A percentile compares a stretch with the other conserved stretches of the same genome.
Evolutionary conservation across 2,329 filamentous ascomycete genomes (phyloP).

Genomic region (Apiospora kogelbergensis): DNA sequence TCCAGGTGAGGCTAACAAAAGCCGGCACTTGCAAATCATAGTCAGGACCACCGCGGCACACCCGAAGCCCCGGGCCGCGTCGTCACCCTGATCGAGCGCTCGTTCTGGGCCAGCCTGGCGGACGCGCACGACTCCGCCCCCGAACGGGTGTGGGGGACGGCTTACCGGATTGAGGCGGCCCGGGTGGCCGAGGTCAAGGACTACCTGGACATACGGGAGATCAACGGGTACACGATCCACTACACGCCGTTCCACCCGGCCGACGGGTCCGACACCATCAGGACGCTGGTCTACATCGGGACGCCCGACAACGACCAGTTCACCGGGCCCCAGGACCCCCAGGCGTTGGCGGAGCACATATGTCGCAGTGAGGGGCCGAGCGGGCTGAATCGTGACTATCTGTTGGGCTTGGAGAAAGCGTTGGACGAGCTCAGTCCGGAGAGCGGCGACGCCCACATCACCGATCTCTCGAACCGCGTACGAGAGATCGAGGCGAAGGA

Average conservation of each 20-base stretch:
- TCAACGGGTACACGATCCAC: conserved; percentile 95
- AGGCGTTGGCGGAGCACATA: conserved; percentile 79
- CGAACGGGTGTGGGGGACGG: conserved; percentile 83
- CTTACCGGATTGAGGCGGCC: conserved; percentile 76
- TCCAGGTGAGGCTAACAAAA: not conserved
- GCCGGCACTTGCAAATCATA: conserved; percentile 36
- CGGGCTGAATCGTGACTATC: conserved; percentile 86
- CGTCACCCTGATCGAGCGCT: conserved; percentile 83
- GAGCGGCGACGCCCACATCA: conserved; percentile 81
- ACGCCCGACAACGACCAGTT: conserved; percentile 94
- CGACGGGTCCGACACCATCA: conserved; percentile 36
- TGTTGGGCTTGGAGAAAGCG: conserved; percentile 76
- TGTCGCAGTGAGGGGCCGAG: conserved; percentile 75
- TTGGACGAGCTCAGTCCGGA: conserved; percentile 71
- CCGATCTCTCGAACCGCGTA: conserved; percentile 74
- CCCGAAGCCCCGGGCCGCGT: conserved; percentile 85
- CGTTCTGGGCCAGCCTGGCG: conserved; percentile 78
- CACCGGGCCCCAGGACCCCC: conserved; percentile 76
- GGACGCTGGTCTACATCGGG: conserved; percentile 85
- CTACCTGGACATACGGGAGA: conserved; percentile 94
- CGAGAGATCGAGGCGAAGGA: conserved; percentile 53
- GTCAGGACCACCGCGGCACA: conserved; percentile 92
- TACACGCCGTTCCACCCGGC: conserved; percentile 78
- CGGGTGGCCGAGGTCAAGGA: conserved; percentile 78
- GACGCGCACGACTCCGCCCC: conserved; percentile 62